A percentile compares a stretch with the other conserved stretches of the same genome.
phyloP scores from a whole-genome alignment of 768 basidiomycete genomes.

The Suillus subalutaceus region DNA sequence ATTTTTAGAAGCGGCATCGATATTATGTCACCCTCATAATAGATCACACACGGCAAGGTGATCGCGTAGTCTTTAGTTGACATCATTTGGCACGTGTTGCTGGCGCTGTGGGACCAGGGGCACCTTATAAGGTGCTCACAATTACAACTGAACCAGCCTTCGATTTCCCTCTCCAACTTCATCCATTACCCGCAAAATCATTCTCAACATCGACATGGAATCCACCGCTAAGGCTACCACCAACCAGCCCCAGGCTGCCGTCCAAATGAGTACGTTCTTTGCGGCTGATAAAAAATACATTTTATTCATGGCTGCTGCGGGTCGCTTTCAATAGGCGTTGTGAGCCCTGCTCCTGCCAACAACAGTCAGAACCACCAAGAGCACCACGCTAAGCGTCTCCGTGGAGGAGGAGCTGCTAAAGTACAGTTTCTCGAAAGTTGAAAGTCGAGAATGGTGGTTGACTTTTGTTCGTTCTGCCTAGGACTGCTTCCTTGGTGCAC shows the following conservation, averaged over 20 bases:
- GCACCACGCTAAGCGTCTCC: slow-evolving; percentile 56
- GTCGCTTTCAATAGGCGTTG: slow-evolving; percentile 39
- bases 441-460: not conserved
- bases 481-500: slow-evolving; percentile 67
- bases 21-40: not conserved
- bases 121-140: slow-evolving; percentile 9
- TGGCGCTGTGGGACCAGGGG: slow-evolving; percentile 10
- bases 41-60: slow-evolving; percentile 2
- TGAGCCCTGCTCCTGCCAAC: slow-evolving; percentile 45
- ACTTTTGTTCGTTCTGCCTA: slow-evolving; percentile 26
- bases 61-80: slow-evolving; percentile 10
- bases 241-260: slow-evolving; percentile 60
- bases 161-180: not conserved
- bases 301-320: not conserved
- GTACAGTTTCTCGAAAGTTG: slow-evolving; percentile 32
- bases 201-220: slow-evolving; percentile 33
- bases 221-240: slow-evolving; percentile 38
- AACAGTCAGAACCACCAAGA: slow-evolving; percentile 43
- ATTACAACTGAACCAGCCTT: not conserved
- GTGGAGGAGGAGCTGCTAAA: slow-evolving; percentile 74
- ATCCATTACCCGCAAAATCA: slow-evolving; percentile 21
- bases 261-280: slow-evolving; percentile 61
- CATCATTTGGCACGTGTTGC: slow-evolving; percentile 14
- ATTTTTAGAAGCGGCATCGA: not conserved
- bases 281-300: too few relatives aligned